These are phyloP conservation scores for Monosporozyma solicola DNA, from an alignment of 805 yeast genomes.

Conservation along the genomic window DNA sequence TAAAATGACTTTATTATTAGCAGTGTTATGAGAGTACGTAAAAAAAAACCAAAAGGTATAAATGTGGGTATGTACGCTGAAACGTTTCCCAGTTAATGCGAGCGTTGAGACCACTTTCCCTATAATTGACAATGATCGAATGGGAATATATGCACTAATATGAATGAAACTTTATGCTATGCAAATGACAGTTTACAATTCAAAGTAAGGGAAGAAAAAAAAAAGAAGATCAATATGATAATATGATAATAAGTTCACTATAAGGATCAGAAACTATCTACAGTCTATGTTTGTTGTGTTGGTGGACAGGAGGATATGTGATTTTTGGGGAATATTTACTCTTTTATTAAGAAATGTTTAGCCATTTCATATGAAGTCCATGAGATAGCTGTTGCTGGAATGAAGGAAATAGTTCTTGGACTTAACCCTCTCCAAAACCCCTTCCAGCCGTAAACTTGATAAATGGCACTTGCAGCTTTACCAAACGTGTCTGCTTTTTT, in stretches of 20 bases:
- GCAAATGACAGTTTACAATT: not conserved
- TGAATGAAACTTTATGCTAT: not conserved
- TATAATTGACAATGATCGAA: not conserved
- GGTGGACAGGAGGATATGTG: not conserved
- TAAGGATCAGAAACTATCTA: not conserved
- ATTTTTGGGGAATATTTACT: not conserved
- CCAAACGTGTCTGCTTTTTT: constrained; percentile 54
- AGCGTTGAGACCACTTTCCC: too few relatives aligned
- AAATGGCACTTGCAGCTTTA: constrained; percentile 64
- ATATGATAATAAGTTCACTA: not conserved
- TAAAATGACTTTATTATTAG: too few relatives aligned
- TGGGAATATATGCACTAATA: not conserved
- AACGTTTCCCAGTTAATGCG: too few relatives aligned
- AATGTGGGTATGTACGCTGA: not conserved
- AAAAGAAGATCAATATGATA: not conserved
- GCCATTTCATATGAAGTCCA: constrained; percentile 99
- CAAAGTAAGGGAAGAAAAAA: not conserved
- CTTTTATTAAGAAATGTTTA: constrained; percentile 36
- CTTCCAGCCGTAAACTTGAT: constrained; percentile 44
- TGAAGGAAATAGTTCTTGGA: constrained; percentile 86
- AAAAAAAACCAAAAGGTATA: too few relatives aligned
- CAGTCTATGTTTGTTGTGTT: not conserved
- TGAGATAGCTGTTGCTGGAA: constrained; percentile 92
- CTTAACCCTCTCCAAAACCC: constrained; percentile 81
- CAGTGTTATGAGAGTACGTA: not conserved